Percentiles rank a stretch among this genome's conserved stretches.
These are phyloP conservation scores for Aristolochia contorta DNA, from an alignment of 164 flowering plant species.

Conservation along the genomic window DNA sequence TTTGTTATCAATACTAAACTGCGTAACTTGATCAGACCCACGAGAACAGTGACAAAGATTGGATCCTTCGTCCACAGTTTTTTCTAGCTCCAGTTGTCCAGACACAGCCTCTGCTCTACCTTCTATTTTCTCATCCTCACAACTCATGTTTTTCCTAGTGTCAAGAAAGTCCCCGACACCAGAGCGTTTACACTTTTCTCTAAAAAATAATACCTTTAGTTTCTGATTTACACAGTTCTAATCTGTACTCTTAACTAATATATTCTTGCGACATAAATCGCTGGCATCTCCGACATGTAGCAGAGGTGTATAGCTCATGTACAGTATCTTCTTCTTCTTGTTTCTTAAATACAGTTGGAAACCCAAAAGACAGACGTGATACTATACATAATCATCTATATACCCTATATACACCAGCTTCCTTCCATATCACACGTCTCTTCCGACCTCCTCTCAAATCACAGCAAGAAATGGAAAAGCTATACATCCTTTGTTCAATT, in stretches of 20 bases:
- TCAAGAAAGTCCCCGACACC: slow-evolving; percentile 11
- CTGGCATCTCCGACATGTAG: too few species aligned
- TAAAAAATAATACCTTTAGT: background rate
- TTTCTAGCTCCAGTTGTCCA: slow-evolving; percentile 8
- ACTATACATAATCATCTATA: background rate
- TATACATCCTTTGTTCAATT: background rate
- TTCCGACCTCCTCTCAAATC: background rate
- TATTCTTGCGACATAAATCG: background rate
- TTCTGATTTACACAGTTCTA: background rate
- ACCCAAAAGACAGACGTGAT: too few species aligned
- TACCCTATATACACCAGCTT: background rate
- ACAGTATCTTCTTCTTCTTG: too few species aligned
- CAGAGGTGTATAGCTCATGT: too few species aligned
- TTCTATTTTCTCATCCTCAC: slow-evolving; percentile 20
- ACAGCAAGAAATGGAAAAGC: background rate
- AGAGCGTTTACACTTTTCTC: background rate
- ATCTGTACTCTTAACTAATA: background rate
- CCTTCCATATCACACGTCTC: background rate
- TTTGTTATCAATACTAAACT: slow-evolving; percentile 43
- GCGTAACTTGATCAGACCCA: slow-evolving; percentile 25
- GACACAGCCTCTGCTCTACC: slow-evolving; percentile 18
- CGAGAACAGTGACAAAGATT: slow-evolving; percentile 3
- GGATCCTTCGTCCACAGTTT: slow-evolving; percentile 13
- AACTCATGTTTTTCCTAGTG: slow-evolving; percentile 36
- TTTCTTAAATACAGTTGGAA: too few species aligned